These are phyloP conservation scores for Fraxinus cuspidata DNA, from an alignment of 257 asterid genomes.

Conservation along the genomic window DNA sequence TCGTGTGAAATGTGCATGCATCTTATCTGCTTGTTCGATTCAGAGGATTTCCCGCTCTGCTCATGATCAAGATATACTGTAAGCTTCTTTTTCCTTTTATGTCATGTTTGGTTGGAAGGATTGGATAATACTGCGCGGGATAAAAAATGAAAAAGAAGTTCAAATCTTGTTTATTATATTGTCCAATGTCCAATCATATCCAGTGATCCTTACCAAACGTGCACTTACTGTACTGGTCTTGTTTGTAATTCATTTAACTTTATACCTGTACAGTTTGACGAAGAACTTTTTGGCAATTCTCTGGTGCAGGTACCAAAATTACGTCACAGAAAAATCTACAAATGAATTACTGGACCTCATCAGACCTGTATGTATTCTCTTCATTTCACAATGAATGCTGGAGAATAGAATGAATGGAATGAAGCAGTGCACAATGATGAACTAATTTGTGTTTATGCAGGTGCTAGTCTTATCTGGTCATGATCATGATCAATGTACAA, in stretches of 20 bases:
- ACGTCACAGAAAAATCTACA: slow-evolving; percentile 57
- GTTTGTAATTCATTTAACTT: slow-evolving; percentile 12
- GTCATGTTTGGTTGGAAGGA: neutral
- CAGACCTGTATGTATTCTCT: slow-evolving; percentile 67
- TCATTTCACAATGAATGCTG: slow-evolving; percentile 26
- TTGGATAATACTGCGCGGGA: neutral
- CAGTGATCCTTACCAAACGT: neutral
- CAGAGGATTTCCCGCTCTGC: slow-evolving; percentile 67
- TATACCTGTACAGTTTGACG: neutral
- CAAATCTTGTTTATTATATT: neutral
- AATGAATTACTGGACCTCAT: slow-evolving; percentile 57
- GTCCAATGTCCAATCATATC: neutral
- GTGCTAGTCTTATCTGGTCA: slow-evolving; percentile 86
- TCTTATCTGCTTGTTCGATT: slow-evolving; percentile 21
- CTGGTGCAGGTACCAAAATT: slow-evolving; percentile 83
- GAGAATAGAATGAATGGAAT: slow-evolving; percentile 7
- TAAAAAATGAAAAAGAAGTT: neutral
- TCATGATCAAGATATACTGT: slow-evolving; percentile 60
- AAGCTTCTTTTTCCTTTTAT: slow-evolving; percentile 39
- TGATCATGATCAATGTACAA: slow-evolving; percentile 95
- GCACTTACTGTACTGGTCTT: neutral
- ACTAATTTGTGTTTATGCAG: slow-evolving; percentile 45
- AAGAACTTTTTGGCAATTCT: slow-evolving; percentile 22
- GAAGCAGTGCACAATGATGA: slow-evolving; percentile 9
- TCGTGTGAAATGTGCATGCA: slow-evolving; percentile 13